Evolutionary conservation across 2,329 filamentous ascomycete genomes (phyloP).

Genomic region (Bipolaris bicolor): DNA sequence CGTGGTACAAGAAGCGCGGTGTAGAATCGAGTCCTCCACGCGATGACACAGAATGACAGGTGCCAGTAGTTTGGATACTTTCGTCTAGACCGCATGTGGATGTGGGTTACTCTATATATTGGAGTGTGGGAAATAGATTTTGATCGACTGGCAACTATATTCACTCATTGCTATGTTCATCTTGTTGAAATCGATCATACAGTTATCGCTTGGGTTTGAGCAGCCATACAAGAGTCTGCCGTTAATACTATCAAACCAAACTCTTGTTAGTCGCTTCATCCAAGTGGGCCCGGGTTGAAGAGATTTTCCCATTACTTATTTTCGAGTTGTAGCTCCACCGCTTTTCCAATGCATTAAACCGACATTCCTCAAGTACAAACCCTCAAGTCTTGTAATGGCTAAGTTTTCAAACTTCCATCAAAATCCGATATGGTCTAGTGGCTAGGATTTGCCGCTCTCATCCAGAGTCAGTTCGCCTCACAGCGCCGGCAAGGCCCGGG

Average conservation of each 20-base stretch:
- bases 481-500: conserved; percentile 25
- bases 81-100: background rate
- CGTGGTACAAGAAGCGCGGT: conserved; percentile 31
- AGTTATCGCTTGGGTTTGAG: background rate
- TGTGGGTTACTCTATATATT: background rate
- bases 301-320: no score
- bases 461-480: conserved; percentile 13
- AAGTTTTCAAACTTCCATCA: no score
- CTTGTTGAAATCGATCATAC: background rate
- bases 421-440: conserved; percentile 11
- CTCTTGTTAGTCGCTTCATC: no score
- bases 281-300: no score
- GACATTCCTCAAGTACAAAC: no score
- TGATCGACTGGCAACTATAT: background rate
- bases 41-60: background rate
- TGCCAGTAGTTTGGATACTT: background rate
- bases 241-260: background rate
- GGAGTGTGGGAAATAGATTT: background rate
- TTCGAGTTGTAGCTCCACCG: background rate
- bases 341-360: no score
- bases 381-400: no score
- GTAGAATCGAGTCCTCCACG: background rate
- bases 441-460: conserved; percentile 27
- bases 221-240: background rate
- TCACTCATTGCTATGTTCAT: background rate